phyloP scores from a whole-genome alignment of 768 basidiomycete genomes.

The Boletus huronensis region DNA sequence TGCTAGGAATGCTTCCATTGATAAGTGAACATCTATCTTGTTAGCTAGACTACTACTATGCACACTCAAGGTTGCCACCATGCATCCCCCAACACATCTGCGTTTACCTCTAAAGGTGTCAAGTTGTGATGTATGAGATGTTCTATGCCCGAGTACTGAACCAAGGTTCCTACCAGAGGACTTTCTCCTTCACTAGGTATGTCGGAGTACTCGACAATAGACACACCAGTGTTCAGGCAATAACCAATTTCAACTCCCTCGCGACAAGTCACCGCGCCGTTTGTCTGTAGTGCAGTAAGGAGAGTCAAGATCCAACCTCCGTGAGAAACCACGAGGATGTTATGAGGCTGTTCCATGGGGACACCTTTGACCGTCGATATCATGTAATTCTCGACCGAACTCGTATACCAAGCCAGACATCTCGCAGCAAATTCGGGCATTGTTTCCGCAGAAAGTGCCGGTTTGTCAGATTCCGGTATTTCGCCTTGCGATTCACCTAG shows the following conservation, averaged over 20 bases:
- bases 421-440: background rate
- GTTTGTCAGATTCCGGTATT: background rate
- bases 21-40: background rate
- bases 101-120: slow-evolving; percentile 43
- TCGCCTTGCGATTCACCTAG: background rate
- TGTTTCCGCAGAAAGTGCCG: background rate
- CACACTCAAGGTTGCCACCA: slow-evolving; percentile 1
- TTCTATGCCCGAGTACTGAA: slow-evolving; percentile 49
- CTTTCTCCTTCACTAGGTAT: slow-evolving; percentile 14
- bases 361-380: background rate
- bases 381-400: slow-evolving; percentile 2
- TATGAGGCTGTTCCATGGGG: background rate
- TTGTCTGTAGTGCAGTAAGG: slow-evolving; percentile 42
- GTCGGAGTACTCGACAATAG: slow-evolving; percentile 49
- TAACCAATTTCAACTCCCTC: slow-evolving; percentile 22
- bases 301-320: slow-evolving; percentile 52
- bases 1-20: too few species aligned
- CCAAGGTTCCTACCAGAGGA: slow-evolving; percentile 34
- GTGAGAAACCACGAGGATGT: slow-evolving; percentile 3
- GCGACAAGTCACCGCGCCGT: slow-evolving; percentile 35
- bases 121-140: slow-evolving; percentile 40
- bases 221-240: slow-evolving; percentile 32
- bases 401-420: slow-evolving; percentile 2
- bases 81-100: slow-evolving; percentile 37
- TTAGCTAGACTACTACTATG: background rate